Base-by-base conservation (phyloP, 2,329 filamentous ascomycete genomes). In the Huntiella bhutanensis region DNA sequence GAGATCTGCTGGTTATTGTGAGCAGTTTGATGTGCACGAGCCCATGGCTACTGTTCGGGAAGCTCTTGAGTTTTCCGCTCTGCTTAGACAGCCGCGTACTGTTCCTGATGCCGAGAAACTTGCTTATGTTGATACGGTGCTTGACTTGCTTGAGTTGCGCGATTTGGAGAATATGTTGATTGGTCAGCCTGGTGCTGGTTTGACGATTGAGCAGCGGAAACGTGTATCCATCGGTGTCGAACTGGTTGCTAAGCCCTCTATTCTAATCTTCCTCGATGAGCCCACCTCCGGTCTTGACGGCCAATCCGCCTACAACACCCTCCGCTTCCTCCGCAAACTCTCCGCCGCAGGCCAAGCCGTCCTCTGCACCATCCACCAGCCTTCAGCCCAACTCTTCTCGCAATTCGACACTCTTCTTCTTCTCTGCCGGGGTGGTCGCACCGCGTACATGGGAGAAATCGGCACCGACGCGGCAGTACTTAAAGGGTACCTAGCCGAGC, bases 1-100 rank as follows among this genome's bases (percentile, higher is more conserved):
- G 55, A 73, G 82, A 11, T 83, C 81, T 53, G 82, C 80, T 0
- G 82, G 82, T 32, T 87, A 87, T 55, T 81, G 80, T 49, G 80
- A 87, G 57, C 83, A 91, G 58, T 77, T 86, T 51, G 83, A 91
- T 62, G 68, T 88, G 1, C 83, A 88, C 55, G 69, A 85, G 47
- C 66, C 74, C 1, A 82, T 73, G 0, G 70, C 77, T 1, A 88
- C 83, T 0, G 82, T 87, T 3, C 71, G 82, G 12, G 82, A 88
- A 58, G 80, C 82, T 1, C 66, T 88, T 4, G 70, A 73, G 48
- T 55, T 64, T 1, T 53, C 71, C 39, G 45, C 46, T 5, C 70
- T 78, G 32, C 70, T 88, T 7, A 73, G 83, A 45, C 83, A 88
- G 56, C 75, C 75, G 19, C 73, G 72, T 7, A 67, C 76, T 17